Base-by-base conservation (phyloP, 371 early-diverging fungal species). In the Fennellomyces sp. region DNA sequence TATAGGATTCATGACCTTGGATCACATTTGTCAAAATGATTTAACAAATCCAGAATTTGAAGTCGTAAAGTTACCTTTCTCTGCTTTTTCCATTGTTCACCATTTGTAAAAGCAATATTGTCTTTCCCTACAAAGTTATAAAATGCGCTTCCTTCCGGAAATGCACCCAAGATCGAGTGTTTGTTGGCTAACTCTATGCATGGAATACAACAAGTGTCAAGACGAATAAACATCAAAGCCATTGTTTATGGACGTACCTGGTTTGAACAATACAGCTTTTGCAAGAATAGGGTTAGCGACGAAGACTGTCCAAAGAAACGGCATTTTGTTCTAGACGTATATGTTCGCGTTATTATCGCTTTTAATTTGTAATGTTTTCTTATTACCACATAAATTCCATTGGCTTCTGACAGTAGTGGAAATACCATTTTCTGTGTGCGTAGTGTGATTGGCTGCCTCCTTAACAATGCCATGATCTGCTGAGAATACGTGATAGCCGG, bases 11-110 rank as follows among this genome's bases (percentile, higher is more conserved):
- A 75, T 72, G 2, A 60, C 53, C 45, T 36, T 1, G 12, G 3
- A 30, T 13, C 11, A 39, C 15, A 4, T n/a, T 11, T 39, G 4
- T 39, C 17, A 39, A 15, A 15, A n/a, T n/a, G 17, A 33, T 33
- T 39, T 39, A 15, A 11, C 39, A 39, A 39, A n/a, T n/a, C n/a
- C 39, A 39, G n/a, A 39, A 39, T 17, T 41, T 1, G 8, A 3
- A 45, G 17, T 17, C 25, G 15, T 25, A 48, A 12, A 28, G 48
- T 52, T 60, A 73, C 72, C 60, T 61, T 70, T 38, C 78, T 63
- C 17, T 75, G 73, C 2, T 51, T 60, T 35, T 69, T 78, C 78
- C 78, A 78, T 2, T 38, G 50, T 2, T 72, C 49, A 35, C 73
- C 75, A 52, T 78, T 75, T 0, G 61, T 47, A 4, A 70, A 29